Evolutionary conservation across 257 asterid species (phyloP).

Genomic region (Ajuga chamaepitys): DNA sequence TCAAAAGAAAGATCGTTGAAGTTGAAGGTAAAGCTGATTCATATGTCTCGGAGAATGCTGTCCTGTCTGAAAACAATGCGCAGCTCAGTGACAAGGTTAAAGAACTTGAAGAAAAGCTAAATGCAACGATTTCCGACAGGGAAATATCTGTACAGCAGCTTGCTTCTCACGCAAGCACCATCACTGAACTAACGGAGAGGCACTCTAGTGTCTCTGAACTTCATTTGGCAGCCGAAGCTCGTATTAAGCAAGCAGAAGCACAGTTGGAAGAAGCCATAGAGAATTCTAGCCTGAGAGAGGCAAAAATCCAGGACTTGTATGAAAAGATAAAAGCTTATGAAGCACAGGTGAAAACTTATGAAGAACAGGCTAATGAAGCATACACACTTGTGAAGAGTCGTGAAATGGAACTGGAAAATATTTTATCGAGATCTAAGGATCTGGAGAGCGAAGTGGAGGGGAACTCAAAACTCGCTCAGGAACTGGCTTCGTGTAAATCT

Average conservation of each 20-base stretch:
- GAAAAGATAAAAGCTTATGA: constrained; percentile 57
- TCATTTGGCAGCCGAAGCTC: constrained; percentile 60
- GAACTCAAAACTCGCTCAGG: constrained; percentile 51
- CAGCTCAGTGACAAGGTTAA: constrained; percentile 42
- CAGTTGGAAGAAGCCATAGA: constrained; percentile 58
- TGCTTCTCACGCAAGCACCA: constrained; percentile 51
- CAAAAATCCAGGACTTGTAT: constrained; percentile 55
- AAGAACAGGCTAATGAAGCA: constrained; percentile 51
- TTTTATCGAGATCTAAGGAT: constrained; percentile 36
- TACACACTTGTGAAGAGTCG: constrained; percentile 37
- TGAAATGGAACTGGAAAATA: constrained; percentile 50
- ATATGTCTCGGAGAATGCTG: constrained; percentile 47
- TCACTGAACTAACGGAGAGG: constrained; percentile 55
- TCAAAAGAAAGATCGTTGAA: constrained; percentile 45
- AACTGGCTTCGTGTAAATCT: constrained; percentile 45
- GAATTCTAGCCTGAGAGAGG: constrained; percentile 48
- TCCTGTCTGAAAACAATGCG: constrained; percentile 44
- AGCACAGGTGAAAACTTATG: constrained; percentile 44
- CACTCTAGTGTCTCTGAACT: constrained; percentile 56
- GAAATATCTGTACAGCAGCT: constrained; percentile 47
- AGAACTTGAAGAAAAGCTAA: constrained; percentile 53
- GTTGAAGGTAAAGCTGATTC: constrained; percentile 50
- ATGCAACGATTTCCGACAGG: constrained; percentile 33
- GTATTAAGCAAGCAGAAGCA: constrained; percentile 48
- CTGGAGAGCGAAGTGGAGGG: constrained; percentile 49